Conservation (phyloP, 495 filamentous ascomycete species). For the Aspergillus heteromorphus region DNA sequence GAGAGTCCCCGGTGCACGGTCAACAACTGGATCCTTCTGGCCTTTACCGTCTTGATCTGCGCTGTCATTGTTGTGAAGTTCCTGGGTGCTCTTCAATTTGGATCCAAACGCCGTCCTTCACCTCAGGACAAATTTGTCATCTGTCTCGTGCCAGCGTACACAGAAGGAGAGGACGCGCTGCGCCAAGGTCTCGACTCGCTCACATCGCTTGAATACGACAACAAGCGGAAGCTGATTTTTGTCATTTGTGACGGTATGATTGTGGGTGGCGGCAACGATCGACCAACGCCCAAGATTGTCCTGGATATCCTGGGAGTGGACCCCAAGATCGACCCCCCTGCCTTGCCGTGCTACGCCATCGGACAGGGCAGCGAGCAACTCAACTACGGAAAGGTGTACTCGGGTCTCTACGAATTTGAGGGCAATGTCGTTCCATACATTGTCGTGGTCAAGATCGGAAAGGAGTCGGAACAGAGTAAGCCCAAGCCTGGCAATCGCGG, state of each 20-base stretch:
- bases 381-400: slow-evolving; percentile 98
- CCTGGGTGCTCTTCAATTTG: slow-evolving; percentile 88
- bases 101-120: slow-evolving; percentile 80
- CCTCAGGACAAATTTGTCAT: slow-evolving; percentile 99
- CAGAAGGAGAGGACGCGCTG: slow-evolving; percentile 91
- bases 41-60: slow-evolving; percentile 78
- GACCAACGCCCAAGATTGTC: slow-evolving; percentile 90
- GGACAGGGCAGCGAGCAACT: slow-evolving; percentile 87
- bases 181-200: slow-evolving; percentile 90
- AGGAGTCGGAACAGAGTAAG: slow-evolving; percentile 88
- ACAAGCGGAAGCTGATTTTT: slow-evolving; percentile 94
- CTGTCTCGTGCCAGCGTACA: slow-evolving; percentile 96
- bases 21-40: slow-evolving; percentile 87
- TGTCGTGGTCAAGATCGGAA: slow-evolving; percentile 94
- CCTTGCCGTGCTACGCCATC: slow-evolving; percentile 85
- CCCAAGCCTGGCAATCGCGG: slow-evolving; percentile 95
- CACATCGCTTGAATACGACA: slow-evolving; percentile 91
- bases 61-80: slow-evolving; percentile 83
- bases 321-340: slow-evolving; percentile 91
- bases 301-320: slow-evolving; percentile 96
- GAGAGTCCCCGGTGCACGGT: slow-evolving; percentile 69
- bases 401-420: slow-evolving; percentile 94
- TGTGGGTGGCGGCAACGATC: slow-evolving; percentile 96
- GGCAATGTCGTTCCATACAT: slow-evolving; percentile 96
- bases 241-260: slow-evolving; percentile 99